Conservation (phyloP, 1,284 basidiomycete species). For the Spongispora temasekensis region DNA sequence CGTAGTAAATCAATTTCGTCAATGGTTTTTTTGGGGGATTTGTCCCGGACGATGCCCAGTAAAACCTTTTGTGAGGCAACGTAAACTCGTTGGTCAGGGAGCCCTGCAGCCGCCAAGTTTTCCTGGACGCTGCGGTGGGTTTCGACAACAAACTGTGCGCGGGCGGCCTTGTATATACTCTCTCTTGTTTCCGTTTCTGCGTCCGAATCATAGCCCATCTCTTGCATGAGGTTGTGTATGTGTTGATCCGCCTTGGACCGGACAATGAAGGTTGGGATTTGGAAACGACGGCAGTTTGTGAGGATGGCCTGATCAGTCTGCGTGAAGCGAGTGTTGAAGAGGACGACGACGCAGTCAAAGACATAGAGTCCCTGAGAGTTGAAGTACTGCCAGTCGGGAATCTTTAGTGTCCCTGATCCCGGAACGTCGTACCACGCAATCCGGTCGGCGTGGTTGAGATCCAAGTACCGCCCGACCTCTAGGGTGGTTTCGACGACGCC, state of each 20-base stretch:
- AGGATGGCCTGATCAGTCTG: conserved; percentile 35
- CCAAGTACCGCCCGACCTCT: conserved; percentile 30
- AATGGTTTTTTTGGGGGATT: conserved; percentile 26
- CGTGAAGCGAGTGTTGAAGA: conserved; percentile 35
- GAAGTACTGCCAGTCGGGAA: conserved; percentile 40
- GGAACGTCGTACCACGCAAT: conserved; percentile 41
- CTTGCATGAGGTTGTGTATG: conserved; percentile 33
- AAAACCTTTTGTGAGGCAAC: conserved; percentile 28
- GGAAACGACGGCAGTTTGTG: conserved; percentile 31
- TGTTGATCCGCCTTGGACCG: conserved; percentile 40
- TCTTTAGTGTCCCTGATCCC: conserved; percentile 37
- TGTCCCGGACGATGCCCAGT: conserved; percentile 24
- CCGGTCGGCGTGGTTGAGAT: conserved; percentile 24
- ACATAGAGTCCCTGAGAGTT: conserved; percentile 40
- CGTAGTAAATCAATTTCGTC: conserved; percentile 36
- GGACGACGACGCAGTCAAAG: conserved; percentile 37
- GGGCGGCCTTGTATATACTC: conserved; percentile 20
- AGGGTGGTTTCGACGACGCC: conserved; percentile 35
- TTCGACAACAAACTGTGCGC: conserved; percentile 26
- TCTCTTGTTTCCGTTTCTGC: conserved; percentile 18
- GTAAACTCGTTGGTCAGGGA: conserved; percentile 36
- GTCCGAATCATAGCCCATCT: conserved; percentile 32
- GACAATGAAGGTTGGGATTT: conserved; percentile 38
- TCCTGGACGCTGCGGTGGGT: conserved; percentile 31
- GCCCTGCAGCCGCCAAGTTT: conserved; percentile 30